Conservation (phyloP, 345 rosid species). For the Boechera retrofracta region DNA sequence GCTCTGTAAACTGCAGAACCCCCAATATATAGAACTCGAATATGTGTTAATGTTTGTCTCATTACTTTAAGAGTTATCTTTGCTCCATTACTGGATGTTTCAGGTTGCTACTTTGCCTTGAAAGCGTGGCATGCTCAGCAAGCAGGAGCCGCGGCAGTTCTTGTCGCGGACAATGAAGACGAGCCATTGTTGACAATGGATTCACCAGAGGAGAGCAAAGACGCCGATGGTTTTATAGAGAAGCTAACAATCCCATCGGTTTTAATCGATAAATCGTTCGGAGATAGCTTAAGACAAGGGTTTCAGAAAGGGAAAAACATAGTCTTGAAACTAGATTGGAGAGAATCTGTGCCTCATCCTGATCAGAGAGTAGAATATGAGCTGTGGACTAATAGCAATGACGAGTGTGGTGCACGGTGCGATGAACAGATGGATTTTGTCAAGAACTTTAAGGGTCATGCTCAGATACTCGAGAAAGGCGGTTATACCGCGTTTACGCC, state of each 20-base stretch:
- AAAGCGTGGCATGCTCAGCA: conserved; percentile 87
- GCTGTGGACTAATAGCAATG: conserved; percentile 95
- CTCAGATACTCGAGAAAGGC: conserved; percentile 85
- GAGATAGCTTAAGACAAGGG: conserved; percentile 71
- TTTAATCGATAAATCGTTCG: conserved; percentile 69
- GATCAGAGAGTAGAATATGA: conserved; percentile 92
- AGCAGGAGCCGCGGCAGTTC: conserved; percentile 91
- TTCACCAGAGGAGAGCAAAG: conserved; percentile 67
- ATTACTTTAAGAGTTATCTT: background rate
- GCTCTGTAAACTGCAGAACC: background rate
- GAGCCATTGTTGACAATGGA: conserved; percentile 94
- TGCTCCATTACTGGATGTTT: conserved; percentile 6
- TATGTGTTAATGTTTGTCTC: conserved; percentile 22
- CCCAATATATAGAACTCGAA: background rate
- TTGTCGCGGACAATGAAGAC: conserved; percentile 70
- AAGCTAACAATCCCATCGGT: conserved; percentile 85
- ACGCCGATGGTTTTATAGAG: conserved; percentile 69
- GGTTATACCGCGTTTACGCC: conserved; percentile 90
- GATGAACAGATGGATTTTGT: conserved; percentile 91
- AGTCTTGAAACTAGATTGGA: conserved; percentile 77
- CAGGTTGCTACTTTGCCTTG: conserved; percentile 86
- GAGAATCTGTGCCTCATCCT: conserved; percentile 94
- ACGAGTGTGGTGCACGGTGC: conserved; percentile 87
- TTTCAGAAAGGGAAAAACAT: conserved; percentile 66
- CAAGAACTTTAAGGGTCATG: conserved; percentile 86